Percentiles rank a stretch among this genome's conserved stretches.
Evolutionary conservation across 768 basidiomycete species (phyloP).

Genomic region (Grammothele lineata): DNA sequence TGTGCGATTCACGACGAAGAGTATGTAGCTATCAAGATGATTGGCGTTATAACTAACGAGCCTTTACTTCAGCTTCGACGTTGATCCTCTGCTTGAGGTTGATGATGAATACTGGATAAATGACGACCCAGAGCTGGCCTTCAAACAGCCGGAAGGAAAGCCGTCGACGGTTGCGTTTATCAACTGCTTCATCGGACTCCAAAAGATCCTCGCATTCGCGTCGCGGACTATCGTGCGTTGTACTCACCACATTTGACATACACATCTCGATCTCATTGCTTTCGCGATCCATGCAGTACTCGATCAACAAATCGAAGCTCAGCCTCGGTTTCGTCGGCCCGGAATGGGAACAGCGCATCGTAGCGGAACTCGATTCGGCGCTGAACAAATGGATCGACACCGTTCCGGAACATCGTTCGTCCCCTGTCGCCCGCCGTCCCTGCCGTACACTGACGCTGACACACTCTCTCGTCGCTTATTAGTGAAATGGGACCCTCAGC

Average conservation of each 20-base stretch:
- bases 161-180: constrained; percentile 56
- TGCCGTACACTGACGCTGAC: neutral
- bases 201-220: constrained; percentile 56
- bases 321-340: constrained; percentile 31
- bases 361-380: constrained; percentile 59
- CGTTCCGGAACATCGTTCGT: constrained; percentile 51
- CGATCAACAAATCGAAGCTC: constrained; percentile 40
- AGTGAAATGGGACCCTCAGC: constrained; percentile 27
- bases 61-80: constrained; percentile 50
- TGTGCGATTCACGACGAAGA: constrained; percentile 69
- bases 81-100: constrained; percentile 56
- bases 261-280: neutral
- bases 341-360: constrained; percentile 45
- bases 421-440: neutral
- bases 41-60: neutral
- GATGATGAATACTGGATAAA: constrained; percentile 76
- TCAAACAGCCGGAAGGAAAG: constrained; percentile 57
- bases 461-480: too few relatives aligned
- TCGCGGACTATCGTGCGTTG: constrained; percentile 37
- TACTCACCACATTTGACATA: neutral
- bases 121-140: constrained; percentile 46
- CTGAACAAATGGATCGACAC: constrained; percentile 58
- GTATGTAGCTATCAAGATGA: constrained; percentile 32
- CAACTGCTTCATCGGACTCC: constrained; percentile 50
- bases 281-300: constrained; percentile 30